These are phyloP conservation scores for Magnaporthales sp. DNA, from an alignment of 2,329 filamentous ascomycete genomes.

Conservation along the genomic window DNA sequence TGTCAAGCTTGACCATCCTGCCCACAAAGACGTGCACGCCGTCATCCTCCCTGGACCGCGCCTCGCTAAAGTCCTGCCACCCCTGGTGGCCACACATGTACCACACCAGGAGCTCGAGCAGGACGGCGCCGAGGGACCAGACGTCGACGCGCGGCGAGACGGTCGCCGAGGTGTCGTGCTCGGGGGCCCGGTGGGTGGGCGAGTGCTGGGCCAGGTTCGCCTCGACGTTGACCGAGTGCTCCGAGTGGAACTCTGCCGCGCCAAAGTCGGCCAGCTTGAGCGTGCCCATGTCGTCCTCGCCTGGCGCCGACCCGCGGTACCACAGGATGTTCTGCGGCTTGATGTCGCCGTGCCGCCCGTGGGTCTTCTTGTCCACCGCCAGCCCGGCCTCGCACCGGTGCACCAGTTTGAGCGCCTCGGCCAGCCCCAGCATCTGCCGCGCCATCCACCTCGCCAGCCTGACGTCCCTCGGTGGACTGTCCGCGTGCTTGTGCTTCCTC, in stretches of 20 bases:
- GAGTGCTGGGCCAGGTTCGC: not conserved
- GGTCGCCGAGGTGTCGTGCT: conserved; percentile 7
- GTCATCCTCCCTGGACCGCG: not conserved
- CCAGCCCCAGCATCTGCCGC: conserved; percentile 11
- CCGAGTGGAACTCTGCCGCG: conserved; percentile 6
- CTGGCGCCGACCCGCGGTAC: conserved; percentile 6
- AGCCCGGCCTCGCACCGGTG: not conserved
- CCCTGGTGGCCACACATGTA: not conserved
- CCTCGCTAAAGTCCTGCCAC: not conserved
- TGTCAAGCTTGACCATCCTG: not conserved
- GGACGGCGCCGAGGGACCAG: conserved; percentile 15
- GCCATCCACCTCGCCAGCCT: conserved; percentile 9
- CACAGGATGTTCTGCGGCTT: conserved; percentile 16
- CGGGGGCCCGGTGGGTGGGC: conserved; percentile 8
- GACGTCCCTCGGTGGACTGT: not conserved
- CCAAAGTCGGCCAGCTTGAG: conserved; percentile 11
- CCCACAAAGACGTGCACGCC: not conserved
- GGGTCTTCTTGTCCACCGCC: conserved; percentile 9
- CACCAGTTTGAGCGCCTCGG: conserved; percentile 7
- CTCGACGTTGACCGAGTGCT: not conserved
- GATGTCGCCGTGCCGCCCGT: conserved; percentile 13
- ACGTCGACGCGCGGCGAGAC: conserved; percentile 9
- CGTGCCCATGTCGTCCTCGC: not conserved
- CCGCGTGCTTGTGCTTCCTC: conserved; percentile 7
- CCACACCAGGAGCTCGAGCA: conserved; percentile 13